Evolutionary conservation across 106 monocot genomes (phyloP), one percentile per base, ranked within the genome.

Genomic region (Acorus gramineus): DNA sequence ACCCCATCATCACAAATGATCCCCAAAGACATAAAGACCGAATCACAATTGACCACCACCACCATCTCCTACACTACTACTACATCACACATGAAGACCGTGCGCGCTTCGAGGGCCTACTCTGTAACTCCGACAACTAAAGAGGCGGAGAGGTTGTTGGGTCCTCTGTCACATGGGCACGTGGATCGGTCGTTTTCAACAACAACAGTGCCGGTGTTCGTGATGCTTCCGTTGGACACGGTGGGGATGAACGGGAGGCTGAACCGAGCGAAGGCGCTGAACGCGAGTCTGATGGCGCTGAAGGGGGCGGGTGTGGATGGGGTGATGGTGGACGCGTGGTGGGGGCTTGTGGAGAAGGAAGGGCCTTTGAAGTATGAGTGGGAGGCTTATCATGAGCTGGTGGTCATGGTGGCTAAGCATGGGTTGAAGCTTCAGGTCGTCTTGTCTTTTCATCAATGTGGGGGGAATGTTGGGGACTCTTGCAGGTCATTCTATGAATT

Each of bases 281-380:
- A 77, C 47, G 88, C 78, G 52, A 88, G 92, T 48, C 52, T 93
- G 78, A 75, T 76, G 80, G 88, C 92, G 52, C 58, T 93, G 71
- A 57, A 66, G 62, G 72, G 78, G 63, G 92, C 85, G 4, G 92
- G 88, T 4, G 85, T 85, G 70, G 82, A 85, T 55, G 92, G 92
- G 50, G 85, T 93, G 52, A 93, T 93, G 87, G 87, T 84, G 61
- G 92, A 92, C 54, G 87, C 85, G 66, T 92, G 92, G 92, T 92
- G 92, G 92, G 92, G 92, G 5, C 47, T 87, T 63, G 92, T 85
- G 28, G 92, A 93, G 78, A 69, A 57, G 76, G 92, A 85, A 0
- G 85, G 88, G 12, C 85, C 92, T 2, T n/a, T 66, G 65, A 64
- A 49, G 4, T 93, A 93, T n/a, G 66, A 80, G 55, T 93, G 92